Evolutionary conservation across 192 early-diverging fungal species (phyloP), one percentile per base, ranked within the genome.

Genomic region (Umbelopsis sp.): DNA sequence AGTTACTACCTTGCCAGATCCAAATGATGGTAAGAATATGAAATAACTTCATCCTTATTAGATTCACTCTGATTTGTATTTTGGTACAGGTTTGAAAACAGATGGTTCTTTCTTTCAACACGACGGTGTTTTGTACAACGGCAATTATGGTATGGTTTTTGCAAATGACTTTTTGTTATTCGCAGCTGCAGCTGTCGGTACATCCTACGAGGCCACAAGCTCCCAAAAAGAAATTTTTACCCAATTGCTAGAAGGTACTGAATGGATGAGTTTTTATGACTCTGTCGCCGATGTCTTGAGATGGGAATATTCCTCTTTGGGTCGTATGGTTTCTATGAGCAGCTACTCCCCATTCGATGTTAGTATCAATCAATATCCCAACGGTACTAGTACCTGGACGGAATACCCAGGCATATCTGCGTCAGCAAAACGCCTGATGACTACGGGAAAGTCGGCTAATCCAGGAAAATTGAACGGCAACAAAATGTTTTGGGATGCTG

Each of bases 51-150:
- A 13, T 1, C 3, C 27, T 30, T 3, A 30, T 30, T 30, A 3
- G 27, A 30, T 30, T 30, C 3, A 2, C 3, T 30, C 27, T 30
- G 3, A 30, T 30, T 30, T 30, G 1, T 30, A 2, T 30, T 30
- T 30, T 30, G 27, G 27, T 30, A 44, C n/a, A 66, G 73, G 73
- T 11, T 52, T 75, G 9, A 69, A 75, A 22, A 49, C 46, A 6
- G 73, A 75, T 46, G 73, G 73, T 15, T 69, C 73, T 6, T 75
- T 70, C 49, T 66, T 75, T 20, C 73, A 75, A n/a, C 73, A 75
- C 21, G 47, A 64, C 46, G 58, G 47, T 16, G 67, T 50, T 11
- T 47, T 75, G 1, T 75, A 75, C 25, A 75, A 22, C 2, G 73
- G 73, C 25, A 75, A 75, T 30, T 75, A 75, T 27, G 69, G 73